phyloP scores from a whole-genome alignment of 2,329 filamentous ascomycete genomes.

The Talaromyces amestolkiae region DNA sequence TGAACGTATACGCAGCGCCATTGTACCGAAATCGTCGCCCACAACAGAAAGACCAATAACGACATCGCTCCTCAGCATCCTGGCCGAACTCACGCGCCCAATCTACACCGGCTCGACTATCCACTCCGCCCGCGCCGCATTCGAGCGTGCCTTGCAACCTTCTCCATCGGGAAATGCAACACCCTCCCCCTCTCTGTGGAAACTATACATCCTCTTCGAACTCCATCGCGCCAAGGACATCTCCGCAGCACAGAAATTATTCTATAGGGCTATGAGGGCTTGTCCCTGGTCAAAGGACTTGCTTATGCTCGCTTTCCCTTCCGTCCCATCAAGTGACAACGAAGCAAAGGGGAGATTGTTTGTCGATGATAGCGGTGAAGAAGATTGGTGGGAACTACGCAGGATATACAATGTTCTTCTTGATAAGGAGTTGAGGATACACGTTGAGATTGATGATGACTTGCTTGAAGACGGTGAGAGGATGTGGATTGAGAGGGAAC shows the following conservation, averaged over 20 bases:
- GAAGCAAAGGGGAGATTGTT: slow-evolving; percentile 12
- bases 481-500: slow-evolving; percentile 19
- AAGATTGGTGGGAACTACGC: slow-evolving; percentile 50
- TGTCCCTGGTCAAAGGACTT: slow-evolving; percentile 65
- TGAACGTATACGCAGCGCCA: slow-evolving; percentile 69
- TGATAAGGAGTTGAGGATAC: slow-evolving; percentile 62
- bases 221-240: slow-evolving; percentile 38
- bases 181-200: slow-evolving; percentile 47
- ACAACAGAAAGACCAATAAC: slow-evolving; percentile 38
- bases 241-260: slow-evolving; percentile 52
- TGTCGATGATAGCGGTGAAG: neutral
- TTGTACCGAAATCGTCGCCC: slow-evolving; percentile 34
- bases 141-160: slow-evolving; percentile 51
- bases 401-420: slow-evolving; percentile 56
- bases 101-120: slow-evolving; percentile 46
- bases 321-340: slow-evolving; percentile 29
- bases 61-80: slow-evolving; percentile 55
- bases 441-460: slow-evolving; percentile 52
- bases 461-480: slow-evolving; percentile 33
- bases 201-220: slow-evolving; percentile 53
- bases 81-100: slow-evolving; percentile 52
- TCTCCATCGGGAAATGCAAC: slow-evolving; percentile 23
- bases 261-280: slow-evolving; percentile 55
- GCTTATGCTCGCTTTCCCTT: slow-evolving; percentile 55
- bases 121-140: slow-evolving; percentile 55